Conservation (phyloP, 495 filamentous ascomycete genomes). For the Neurospora pannonica region DNA sequence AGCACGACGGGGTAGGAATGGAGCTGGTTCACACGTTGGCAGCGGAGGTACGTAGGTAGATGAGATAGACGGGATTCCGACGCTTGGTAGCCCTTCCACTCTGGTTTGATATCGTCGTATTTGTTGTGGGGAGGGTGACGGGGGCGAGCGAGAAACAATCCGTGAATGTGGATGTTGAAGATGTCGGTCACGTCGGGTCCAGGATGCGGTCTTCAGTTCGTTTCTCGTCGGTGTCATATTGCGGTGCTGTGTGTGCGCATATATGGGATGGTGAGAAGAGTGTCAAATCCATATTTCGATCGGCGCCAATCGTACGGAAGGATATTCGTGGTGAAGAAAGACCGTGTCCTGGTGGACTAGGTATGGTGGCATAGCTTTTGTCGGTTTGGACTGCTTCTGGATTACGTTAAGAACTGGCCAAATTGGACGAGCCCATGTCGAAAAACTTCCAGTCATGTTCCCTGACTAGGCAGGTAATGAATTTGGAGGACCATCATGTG, state of each 20-base stretch:
- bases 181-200: too few species aligned
- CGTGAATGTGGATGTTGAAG: too few species aligned
- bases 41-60: too few species aligned
- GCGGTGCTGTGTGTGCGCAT: neutral
- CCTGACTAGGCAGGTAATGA: neutral
- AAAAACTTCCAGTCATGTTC: neutral
- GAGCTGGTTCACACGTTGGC: too few species aligned
- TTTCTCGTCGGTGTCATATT: neutral
- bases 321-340: neutral
- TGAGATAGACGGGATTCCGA: too few species aligned
- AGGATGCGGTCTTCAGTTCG: too few species aligned
- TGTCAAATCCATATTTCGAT: neutral
- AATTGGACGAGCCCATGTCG: neutral
- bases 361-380: neutral
- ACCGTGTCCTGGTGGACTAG: neutral
- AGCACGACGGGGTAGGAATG: too few species aligned
- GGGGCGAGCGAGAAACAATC: too few species aligned
- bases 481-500: neutral
- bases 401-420: neutral
- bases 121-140: too few species aligned
- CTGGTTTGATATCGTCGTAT: too few species aligned
- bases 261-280: neutral
- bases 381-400: neutral
- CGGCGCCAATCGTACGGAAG: neutral
- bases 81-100: too few species aligned